These are phyloP conservation scores for Nicotiana paniculata DNA, from an alignment of 257 asterid genomes.

Conservation along the genomic window DNA sequence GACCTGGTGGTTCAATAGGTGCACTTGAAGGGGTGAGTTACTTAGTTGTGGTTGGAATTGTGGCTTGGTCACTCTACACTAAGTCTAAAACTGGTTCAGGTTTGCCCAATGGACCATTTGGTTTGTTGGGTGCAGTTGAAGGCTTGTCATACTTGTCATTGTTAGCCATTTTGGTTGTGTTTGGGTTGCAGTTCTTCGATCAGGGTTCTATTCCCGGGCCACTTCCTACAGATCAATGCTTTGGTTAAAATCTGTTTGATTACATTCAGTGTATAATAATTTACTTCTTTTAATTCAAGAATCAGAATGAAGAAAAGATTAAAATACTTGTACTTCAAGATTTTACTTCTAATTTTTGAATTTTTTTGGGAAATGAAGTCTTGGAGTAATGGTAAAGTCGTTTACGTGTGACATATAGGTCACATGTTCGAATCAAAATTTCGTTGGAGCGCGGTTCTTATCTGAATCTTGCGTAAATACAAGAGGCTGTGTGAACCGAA, in stretches of 20 bases:
- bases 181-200: constrained; percentile 61
- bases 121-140: constrained; percentile 84
- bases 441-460: no score
- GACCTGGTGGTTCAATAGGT: constrained; percentile 83
- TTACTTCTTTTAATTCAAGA: not conserved
- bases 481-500: no score
- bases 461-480: no score
- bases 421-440: no score
- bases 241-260: constrained; percentile 31
- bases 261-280: not conserved
- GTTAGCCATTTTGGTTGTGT: constrained; percentile 56
- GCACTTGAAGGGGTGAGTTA: constrained; percentile 93
- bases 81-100: constrained; percentile 83
- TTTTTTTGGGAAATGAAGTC: no score
- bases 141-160: constrained; percentile 70
- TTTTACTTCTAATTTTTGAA: not conserved
- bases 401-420: no score
- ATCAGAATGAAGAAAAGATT: not conserved
- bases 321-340: not conserved
- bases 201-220: constrained; percentile 87
- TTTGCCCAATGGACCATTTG: constrained; percentile 82
- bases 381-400: no score
- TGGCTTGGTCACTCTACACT: constrained; percentile 79
- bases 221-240: constrained; percentile 67
- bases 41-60: constrained; percentile 64